Percentiles rank a stretch among this genome's conserved stretches.
phyloP scores from a whole-genome alignment of 2,329 filamentous ascomycete genomes.

The Myriosclerotinia curreyana region DNA sequence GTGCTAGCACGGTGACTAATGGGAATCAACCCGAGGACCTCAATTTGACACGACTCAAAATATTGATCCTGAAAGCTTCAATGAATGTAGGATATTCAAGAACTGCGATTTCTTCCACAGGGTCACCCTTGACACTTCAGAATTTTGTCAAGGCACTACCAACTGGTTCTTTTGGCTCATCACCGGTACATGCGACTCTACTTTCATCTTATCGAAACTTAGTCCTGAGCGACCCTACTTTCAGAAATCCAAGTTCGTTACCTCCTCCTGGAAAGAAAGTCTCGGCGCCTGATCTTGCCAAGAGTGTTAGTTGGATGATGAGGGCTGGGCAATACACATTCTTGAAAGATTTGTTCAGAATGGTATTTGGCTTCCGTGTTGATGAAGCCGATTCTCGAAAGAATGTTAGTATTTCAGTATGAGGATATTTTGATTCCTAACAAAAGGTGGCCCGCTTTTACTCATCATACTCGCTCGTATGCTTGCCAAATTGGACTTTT shows the following conservation, averaged over 20 bases:
- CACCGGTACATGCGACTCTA: slow-evolving; percentile 66
- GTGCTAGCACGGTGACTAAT: slow-evolving; percentile 70
- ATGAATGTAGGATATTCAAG: slow-evolving; percentile 79
- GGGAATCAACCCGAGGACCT: slow-evolving; percentile 64
- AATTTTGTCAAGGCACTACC: slow-evolving; percentile 74
- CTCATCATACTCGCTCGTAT: background rate
- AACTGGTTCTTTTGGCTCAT: slow-evolving; percentile 72
- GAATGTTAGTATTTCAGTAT: slow-evolving; percentile 59
- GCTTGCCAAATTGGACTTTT: background rate
- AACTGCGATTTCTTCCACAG: slow-evolving; percentile 38
- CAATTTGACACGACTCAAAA: slow-evolving; percentile 73
- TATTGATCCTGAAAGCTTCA: slow-evolving; percentile 78
- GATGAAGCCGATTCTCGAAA: slow-evolving; percentile 73
- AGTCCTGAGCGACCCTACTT: slow-evolving; percentile 68
- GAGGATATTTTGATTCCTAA: background rate
- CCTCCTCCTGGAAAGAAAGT: slow-evolving; percentile 58
- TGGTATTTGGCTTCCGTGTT: slow-evolving; percentile 80
- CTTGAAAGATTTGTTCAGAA: slow-evolving; percentile 74
- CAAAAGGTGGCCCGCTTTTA: background rate
- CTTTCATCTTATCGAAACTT: slow-evolving; percentile 78
- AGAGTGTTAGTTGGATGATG: slow-evolving; percentile 74
- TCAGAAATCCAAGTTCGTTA: slow-evolving; percentile 54
- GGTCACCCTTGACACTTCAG: slow-evolving; percentile 57
- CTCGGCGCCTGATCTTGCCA: slow-evolving; percentile 71
- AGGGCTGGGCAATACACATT: slow-evolving; percentile 72